phyloP scores from a whole-genome alignment of 1,139 yeast genomes.

The Starmera stellimalicola region DNA sequence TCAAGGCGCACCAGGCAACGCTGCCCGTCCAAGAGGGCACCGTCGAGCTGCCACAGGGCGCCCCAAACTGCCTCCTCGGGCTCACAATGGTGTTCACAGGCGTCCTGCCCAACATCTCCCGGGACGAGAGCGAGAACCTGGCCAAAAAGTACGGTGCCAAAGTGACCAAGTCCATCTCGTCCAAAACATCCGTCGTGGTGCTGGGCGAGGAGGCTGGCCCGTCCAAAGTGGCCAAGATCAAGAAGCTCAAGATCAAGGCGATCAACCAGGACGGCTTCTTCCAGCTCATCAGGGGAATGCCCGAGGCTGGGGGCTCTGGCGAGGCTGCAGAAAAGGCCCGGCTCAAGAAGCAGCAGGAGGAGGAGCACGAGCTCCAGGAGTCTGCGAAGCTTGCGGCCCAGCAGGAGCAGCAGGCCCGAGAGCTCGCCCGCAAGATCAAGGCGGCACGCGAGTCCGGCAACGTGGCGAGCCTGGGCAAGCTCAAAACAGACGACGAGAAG shows the following conservation, averaged over 20 bases:
- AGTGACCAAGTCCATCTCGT: slow-evolving; percentile 79
- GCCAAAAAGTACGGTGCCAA: slow-evolving; percentile 92
- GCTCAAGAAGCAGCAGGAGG: slow-evolving; percentile 60
- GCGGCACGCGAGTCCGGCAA: slow-evolving; percentile 18
- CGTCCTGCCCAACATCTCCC: slow-evolving; percentile 64
- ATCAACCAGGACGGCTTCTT: slow-evolving; percentile 83
- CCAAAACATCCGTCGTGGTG: slow-evolving; percentile 81
- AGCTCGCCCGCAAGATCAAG: slow-evolving; percentile 18
- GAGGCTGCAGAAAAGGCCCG: slow-evolving; percentile 66
- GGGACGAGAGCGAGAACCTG: slow-evolving; percentile 64
- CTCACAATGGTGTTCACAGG: slow-evolving; percentile 93
- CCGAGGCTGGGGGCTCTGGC: slow-evolving; percentile 86
- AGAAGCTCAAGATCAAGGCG: slow-evolving; percentile 62
- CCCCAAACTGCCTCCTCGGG: slow-evolving; percentile 77
- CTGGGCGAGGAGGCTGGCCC: slow-evolving; percentile 98
- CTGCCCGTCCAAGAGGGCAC: slow-evolving; percentile 22
- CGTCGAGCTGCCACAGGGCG: slow-evolving; percentile 58
- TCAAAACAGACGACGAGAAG: slow-evolving; percentile 34
- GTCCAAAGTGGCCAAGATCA: slow-evolving; percentile 78
- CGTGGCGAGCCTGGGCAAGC: slow-evolving; percentile 11
- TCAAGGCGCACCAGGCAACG: slow-evolving; percentile 35
- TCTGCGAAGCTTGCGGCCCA: slow-evolving; percentile 38
- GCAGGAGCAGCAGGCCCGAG: slow-evolving; percentile 21
- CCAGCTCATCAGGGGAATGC: slow-evolving; percentile 67
- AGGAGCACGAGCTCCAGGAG: slow-evolving; percentile 38